Evolutionary conservation across 148 eudicot genomes (phyloP), one percentile per base, ranked within the genome.

Genomic region (Bassia scoparia): DNA sequence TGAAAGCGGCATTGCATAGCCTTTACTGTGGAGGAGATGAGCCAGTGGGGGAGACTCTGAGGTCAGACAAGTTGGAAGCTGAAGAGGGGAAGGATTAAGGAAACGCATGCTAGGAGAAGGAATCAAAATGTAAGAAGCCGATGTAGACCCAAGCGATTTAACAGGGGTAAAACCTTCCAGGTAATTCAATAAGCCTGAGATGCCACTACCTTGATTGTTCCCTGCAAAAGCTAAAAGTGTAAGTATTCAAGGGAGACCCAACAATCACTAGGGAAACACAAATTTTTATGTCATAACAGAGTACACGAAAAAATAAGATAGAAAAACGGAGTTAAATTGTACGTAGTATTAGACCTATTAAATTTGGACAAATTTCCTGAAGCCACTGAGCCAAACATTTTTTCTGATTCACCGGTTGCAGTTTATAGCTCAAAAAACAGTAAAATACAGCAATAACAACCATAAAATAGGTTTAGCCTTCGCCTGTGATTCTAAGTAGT

Each of bases 21-120:
- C 98, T 77, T 87, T 89, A 85, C 98, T 95, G 86, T 95, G 97
- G 17, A 95, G 90, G 54, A 95, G 96, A 77, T 95, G 98, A 35
- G 98, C 98, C 69, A 95, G 78, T 9, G 97, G 98, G 1, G 97
- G 98, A 18, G 96, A 95, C 59, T 89, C 96, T 0, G 98, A 88
- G 35, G 98, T 91, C 63, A 95, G 86, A 79, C 96, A 91, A 55
- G 96, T 91, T 4, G 98, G 98, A 35, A 95, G 98, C 78, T 95
- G 97, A 68, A 91, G 91, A 2, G 90, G 86, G 20, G 82, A 30
- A 7, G 97, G 93, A 67, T 89, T 88, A 20, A 95, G 87, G 76
- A 91, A 95, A 20, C 87, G 91, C 88, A 89, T 88, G 75, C 86
- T 89, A 35, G 97, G 91, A 66, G 96, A 91, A 33, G 98, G 98